Evolutionary conservation across 169 alveolate species (phyloP), one percentile per base, ranked within the genome.

Genomic region (Theileria sp.): DNA sequence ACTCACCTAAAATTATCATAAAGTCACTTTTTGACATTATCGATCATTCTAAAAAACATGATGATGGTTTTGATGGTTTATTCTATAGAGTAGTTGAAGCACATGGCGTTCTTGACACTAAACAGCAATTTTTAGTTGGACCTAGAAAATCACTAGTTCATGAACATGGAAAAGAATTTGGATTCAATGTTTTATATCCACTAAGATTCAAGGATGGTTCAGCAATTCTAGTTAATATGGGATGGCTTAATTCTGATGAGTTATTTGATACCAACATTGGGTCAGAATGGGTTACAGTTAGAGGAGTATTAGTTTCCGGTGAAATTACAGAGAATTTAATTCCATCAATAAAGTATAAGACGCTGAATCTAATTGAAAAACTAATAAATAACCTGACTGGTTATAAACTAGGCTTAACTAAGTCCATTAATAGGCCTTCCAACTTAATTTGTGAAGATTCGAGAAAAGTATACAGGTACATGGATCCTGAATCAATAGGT

Each of bases 31-130:
- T 56, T 12, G 75, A 79, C 49, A 12, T 85, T 1, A 32, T 30
- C 8, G 69, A 28, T 10, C n/a, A 44, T 28, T 12, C 34, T 8
- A 26, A 17, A 19, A 28, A 36, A 21, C 80, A n/a, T 23, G 51
- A n/a, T 0, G 3, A 28, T 49, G 66, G 71, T 25, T 19, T 49
- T 25, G 44, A 36, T 74, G 81, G 51, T 49, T 51, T 54, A 8
- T 68, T 36, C 26, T 87, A 77, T 74, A 89, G 92, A 34, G 68
- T 73, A 51, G 87, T 89, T 0, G 92, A 89, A 54, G 36, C 93
- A 64, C 84, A 92, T 38, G 92, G 96, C 28, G 94, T 93, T n/a
- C 65, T 93, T 66, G 96, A 93, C 77, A 90, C 93, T 69, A 84
- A 88, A 66, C 80, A 87, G 17, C 86, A 85, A 81, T 65, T 93